Base-by-base conservation (phyloP, 1,284 basidiomycete genomes). In the Cryptococcus sp. region DNA sequence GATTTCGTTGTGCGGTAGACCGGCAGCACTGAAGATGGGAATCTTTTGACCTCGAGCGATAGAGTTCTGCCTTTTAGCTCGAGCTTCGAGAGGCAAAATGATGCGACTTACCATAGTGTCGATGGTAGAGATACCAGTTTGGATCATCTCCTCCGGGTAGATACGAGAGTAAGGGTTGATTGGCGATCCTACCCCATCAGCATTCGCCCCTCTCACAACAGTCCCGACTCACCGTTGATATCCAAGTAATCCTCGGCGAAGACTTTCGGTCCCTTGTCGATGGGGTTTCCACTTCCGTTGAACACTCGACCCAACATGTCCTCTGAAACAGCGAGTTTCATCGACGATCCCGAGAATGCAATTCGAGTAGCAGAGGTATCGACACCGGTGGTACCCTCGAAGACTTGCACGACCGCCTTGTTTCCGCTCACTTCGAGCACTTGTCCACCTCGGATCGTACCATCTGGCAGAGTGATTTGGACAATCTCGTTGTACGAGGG, bases 131-230 rank as follows among this genome's bases (percentile, higher is more conserved):
- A 98, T 98, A 77, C 95, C 95, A 19, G 95, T 98, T 75, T 98
- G 95, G 62, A 99, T 98, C 95, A 99, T 99, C 78, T 99, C 94
- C 75, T 98, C 95, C 56, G 95, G 95, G 77, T 99, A 98, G 76
- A 97, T 97, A 72, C 95, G 92, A 54, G 91, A 92, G 77, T 86
- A 98, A 16, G 95, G 95, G 77, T 99, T 99, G 78, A 98, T 98
- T 43, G 94, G 95, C 5, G 92, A 95, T 55, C 93, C 91, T 94
- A n/a, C n/a, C n/a, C n/a, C n/a, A n/a, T n/a, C n/a, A n/a, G n/a
- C n/a, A n/a, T n/a, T n/a, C n/a, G 61, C n/a, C n/a, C n/a, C n/a
- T n/a, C n/a, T n/a, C n/a, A 37, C 59, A 28, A 24, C 16, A 28
- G 22, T n/a, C n/a, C 21, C 33, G 43, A 63, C 82, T 59, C 61